Evolutionary conservation across 1,139 yeast species (phyloP).

Genomic region (Diutina neorugosa): DNA sequence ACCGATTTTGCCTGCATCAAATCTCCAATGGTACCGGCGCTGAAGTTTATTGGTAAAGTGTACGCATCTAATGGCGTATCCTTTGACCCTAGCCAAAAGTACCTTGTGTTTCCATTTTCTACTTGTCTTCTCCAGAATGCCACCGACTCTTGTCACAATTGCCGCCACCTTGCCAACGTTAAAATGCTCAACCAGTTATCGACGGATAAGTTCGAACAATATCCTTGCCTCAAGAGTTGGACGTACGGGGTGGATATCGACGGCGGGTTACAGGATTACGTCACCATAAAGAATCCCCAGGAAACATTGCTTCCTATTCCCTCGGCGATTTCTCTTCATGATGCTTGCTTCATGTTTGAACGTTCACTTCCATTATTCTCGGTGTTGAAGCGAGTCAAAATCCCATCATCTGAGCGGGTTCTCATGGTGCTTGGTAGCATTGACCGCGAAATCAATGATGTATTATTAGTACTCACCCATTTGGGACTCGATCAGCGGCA

Average conservation of each 20-base stretch:
- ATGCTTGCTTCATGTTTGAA: slow-evolving; percentile 23
- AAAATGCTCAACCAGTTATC: slow-evolving; percentile 5
- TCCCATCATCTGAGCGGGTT: slow-evolving; percentile 7
- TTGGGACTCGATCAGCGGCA: slow-evolving; percentile 16
- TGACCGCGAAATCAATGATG: slow-evolving; percentile 23
- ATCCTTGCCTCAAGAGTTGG: slow-evolving; percentile 15
- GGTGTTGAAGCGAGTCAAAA: slow-evolving; percentile 9
- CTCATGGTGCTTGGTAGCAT: slow-evolving; percentile 20
- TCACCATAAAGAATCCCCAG: slow-evolving; percentile 17
- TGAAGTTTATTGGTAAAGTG: slow-evolving; percentile 20
- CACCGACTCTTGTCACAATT: slow-evolving; percentile 14
- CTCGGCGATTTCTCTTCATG: slow-evolving; percentile 23
- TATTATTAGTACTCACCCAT: slow-evolving; percentile 21
- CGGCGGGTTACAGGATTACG: slow-evolving; percentile 30
- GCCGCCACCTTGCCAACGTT: slow-evolving; percentile 9
- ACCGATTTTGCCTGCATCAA: slow-evolving; percentile 2
- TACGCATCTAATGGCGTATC: slow-evolving; percentile 4
- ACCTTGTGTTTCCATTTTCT: slow-evolving; percentile 25
- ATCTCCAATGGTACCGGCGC: slow-evolving; percentile 20
- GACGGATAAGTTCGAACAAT: slow-evolving; percentile 9
- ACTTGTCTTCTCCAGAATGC: slow-evolving; percentile 19
- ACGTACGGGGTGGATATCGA: slow-evolving; percentile 25
- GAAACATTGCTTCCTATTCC: slow-evolving; percentile 20
- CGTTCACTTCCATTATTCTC: slow-evolving; percentile 25
- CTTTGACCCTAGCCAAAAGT: slow-evolving; percentile 11